phyloP scores from a whole-genome alignment of 768 basidiomycete genomes.

The Dioszegia aurantiaca region DNA sequence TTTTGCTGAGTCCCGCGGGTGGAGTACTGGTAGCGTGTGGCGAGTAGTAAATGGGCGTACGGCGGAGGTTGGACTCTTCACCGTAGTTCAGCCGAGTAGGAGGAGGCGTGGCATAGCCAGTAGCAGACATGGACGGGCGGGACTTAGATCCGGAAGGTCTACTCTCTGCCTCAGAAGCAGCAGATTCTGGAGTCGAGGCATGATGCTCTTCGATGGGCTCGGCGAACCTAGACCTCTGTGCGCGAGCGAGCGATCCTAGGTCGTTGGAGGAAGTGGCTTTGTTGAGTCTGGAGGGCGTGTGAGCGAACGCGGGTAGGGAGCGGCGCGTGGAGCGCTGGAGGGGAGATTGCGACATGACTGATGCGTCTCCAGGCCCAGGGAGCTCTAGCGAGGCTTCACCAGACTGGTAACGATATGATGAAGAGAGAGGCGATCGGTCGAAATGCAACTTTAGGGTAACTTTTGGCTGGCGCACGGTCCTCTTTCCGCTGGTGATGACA shows the following conservation, averaged over 20 bases:
- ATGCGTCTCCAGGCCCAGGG: not conserved
- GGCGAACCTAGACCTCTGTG: not conserved
- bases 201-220: constrained; percentile 8
- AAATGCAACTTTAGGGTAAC: not conserved
- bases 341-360: constrained; percentile 43
- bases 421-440: not conserved
- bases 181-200: not conserved
- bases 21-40: constrained; percentile 41
- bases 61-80: constrained; percentile 16
- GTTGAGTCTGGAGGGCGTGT: constrained; percentile 33
- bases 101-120: not conserved
- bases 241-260: constrained; percentile 5
- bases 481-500: not conserved
- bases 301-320: constrained; percentile 34
- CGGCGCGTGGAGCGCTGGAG: constrained; percentile 34
- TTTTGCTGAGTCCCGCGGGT: constrained; percentile 30
- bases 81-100: not conserved
- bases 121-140: not conserved
- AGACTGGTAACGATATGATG: too few relatives aligned
- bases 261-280: constrained; percentile 28
- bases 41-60: constrained; percentile 40
- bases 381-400: too few relatives aligned
- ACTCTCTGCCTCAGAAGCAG: not conserved
- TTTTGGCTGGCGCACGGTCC: constrained; percentile 13
- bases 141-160: not conserved